A percentile compares a stretch with the other conserved stretches of the same genome.
These are phyloP conservation scores for Begonia loranthoides DNA, from an alignment of 306 rosid species.

Conservation along the genomic window DNA sequence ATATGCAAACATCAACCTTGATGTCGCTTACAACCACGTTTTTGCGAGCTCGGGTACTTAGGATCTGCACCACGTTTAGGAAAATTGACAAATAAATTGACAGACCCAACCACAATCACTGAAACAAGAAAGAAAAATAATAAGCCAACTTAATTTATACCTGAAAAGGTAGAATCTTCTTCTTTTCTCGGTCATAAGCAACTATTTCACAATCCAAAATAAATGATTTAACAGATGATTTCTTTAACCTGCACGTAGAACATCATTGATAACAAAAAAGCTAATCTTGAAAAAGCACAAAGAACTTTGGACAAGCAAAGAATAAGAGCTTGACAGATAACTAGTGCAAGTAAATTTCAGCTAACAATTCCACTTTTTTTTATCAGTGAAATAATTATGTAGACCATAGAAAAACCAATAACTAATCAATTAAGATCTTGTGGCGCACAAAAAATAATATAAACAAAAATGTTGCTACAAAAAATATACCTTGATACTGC, in stretches of 20 bases:
- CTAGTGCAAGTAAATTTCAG: too few relatives aligned
- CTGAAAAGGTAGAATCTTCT: slow-evolving; percentile 74
- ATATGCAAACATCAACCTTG: slow-evolving; percentile 73
- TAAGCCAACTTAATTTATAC: slow-evolving; percentile 18
- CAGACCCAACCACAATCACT: too few relatives aligned
- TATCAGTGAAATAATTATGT: too few relatives aligned
- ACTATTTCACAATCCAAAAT: slow-evolving; percentile 89
- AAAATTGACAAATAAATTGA: not conserved
- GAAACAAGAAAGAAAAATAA: too few relatives aligned
- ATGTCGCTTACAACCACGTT: slow-evolving; percentile 54
- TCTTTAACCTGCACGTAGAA: slow-evolving; percentile 53
- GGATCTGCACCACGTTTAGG: slow-evolving; percentile 44
- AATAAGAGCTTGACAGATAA: too few relatives aligned
- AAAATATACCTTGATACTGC: slow-evolving; percentile 52
- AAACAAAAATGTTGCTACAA: not conserved
- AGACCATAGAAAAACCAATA: too few relatives aligned
- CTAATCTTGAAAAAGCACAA: too few relatives aligned
- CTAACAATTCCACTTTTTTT: too few relatives aligned
- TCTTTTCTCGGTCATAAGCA: slow-evolving; percentile 60
- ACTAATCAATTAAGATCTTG: too few relatives aligned
- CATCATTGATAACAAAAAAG: too few relatives aligned
- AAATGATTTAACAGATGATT: slow-evolving; percentile 63
- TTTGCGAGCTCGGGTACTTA: slow-evolving; percentile 89
- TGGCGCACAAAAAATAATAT: not conserved
- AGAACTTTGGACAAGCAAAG: too few relatives aligned